Percentiles rank a stretch among this genome's conserved stretches.
Conservation (phyloP, 108 stramenopile species). For the Cyclotella cryptica region DNA sequence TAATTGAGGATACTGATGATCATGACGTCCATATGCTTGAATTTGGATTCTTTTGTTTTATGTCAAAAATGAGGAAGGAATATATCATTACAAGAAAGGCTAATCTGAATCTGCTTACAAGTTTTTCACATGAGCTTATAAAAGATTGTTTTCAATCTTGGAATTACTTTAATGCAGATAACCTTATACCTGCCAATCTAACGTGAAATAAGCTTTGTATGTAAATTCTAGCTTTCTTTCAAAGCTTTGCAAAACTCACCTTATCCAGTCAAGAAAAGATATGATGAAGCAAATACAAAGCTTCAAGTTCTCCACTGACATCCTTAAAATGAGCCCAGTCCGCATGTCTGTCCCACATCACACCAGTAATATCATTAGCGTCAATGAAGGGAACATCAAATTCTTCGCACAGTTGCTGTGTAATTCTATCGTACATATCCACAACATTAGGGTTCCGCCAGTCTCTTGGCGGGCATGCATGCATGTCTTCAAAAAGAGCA, state of each 20-base stretch:
- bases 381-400: slow-evolving; percentile 23
- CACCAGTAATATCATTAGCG: slow-evolving; percentile 20
- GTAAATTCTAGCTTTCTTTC: too few relatives aligned
- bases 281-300: slow-evolving; percentile 2
- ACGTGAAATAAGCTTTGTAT: too few relatives aligned
- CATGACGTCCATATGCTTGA: not conserved
- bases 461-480: slow-evolving; percentile 19
- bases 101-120: too few relatives aligned
- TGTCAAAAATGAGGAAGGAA: too few relatives aligned
- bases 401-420: not conserved
- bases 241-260: too few relatives aligned
- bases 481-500: slow-evolving; percentile 17
- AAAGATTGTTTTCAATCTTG: too few relatives aligned
- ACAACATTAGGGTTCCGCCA: slow-evolving; percentile 25
- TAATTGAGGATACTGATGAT: not conserved
- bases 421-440: slow-evolving; percentile 27
- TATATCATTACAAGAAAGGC: too few relatives aligned
- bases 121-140: too few relatives aligned
- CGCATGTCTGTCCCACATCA: slow-evolving; percentile 18
- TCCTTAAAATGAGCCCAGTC: slow-evolving; percentile 33
- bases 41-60: not conserved
- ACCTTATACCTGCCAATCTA: too few relatives aligned
- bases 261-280: not conserved
- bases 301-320: slow-evolving; percentile 22
- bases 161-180: too few relatives aligned